These are phyloP conservation scores for Fusarium sp. DNA, from an alignment of 2,329 filamentous ascomycete species.

Conservation along the genomic window DNA sequence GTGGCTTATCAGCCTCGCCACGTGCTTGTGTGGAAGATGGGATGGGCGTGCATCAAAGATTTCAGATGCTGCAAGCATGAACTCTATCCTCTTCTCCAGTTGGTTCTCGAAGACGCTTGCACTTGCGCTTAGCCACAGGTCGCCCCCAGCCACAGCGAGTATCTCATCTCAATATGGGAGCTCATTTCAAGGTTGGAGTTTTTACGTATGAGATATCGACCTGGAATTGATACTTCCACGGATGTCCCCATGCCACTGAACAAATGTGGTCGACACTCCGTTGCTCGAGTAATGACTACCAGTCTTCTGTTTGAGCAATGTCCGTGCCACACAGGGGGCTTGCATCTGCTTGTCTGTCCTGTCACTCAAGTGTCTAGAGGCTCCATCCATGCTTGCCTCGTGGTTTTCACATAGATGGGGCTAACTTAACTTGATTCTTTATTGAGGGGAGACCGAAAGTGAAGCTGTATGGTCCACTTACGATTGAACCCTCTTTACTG, in stretches of 20 bases:
- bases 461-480: conserved; percentile 9
- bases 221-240: not conserved
- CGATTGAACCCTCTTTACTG: not conserved
- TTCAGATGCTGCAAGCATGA: conserved; percentile 21
- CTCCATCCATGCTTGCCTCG: conserved; percentile 39
- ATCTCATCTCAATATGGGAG: conserved; percentile 1
- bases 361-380: conserved; percentile 17
- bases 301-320: not conserved
- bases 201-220: conserved; percentile 37
- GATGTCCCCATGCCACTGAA: not conserved
- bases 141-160: conserved; percentile 24
- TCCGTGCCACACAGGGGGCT: conserved; percentile 34
- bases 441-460: conserved; percentile 1
- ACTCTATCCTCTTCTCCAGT: conserved; percentile 30
- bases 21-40: conserved; percentile 33
- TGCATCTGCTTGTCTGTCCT: conserved; percentile 6
- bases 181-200: conserved; percentile 1
- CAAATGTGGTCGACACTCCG: not conserved
- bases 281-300: conserved; percentile 7
- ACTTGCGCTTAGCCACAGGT: conserved; percentile 17
- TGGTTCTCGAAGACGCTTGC: conserved; percentile 36
- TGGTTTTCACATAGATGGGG: conserved; percentile 30
- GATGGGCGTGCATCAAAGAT: conserved; percentile 34
- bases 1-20: conserved; percentile 45
- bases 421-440: conserved; percentile 4